Base-by-base conservation (phyloP, 1,284 basidiomycete species). In the Trichosporon sp. region DNA sequence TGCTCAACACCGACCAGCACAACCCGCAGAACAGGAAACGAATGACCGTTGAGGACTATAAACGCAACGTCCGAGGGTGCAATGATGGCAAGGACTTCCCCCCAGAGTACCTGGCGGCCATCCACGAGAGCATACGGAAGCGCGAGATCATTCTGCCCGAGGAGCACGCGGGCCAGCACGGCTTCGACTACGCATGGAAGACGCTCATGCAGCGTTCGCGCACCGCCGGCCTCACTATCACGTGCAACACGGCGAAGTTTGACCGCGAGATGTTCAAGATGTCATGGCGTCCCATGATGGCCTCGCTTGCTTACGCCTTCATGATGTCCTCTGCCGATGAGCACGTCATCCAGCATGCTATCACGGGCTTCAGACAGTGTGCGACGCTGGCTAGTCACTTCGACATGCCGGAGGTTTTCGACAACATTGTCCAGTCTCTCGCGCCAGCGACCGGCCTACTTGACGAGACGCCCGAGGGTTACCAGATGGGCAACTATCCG, bases 151-250 rank as follows among this genome's bases (percentile, higher is more conserved):
- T 99, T 58, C 91, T 99, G 88, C 95, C 96, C 0, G 95, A 99
- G 80, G 96, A 99, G 75, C 96, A 99, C 74, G 90, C 88, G 4
- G 96, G 96, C 1, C 92, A 95, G 78, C 86, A 96, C 37, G 96
- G 96, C 1, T 99, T 99, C 76, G 96, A 99, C 73, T 98, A 96
- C 76, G 92, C 95, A 6, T 99, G 96, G 96, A 98, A 98, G 78
- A 93, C 96, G 72, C 83, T 99, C 29, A 84, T 98, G 58, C 82
- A 88, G 56, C 86, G 94, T 36, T 88, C 94, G 52, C 85, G 90
- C 46, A 86, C 88, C 69, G 86, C 91, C 62, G 91, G 91, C 56
- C 83, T 86, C 36, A 86, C 92, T 74, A 85, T 93, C 78, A 85
- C 87, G 46, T 91, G 88, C 82, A 90, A 92, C 73, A 87, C 92